Evolutionary conservation across 192 early-diverging fungal genomes (phyloP).

Genomic region (Paraglomus brasilianum): DNA sequence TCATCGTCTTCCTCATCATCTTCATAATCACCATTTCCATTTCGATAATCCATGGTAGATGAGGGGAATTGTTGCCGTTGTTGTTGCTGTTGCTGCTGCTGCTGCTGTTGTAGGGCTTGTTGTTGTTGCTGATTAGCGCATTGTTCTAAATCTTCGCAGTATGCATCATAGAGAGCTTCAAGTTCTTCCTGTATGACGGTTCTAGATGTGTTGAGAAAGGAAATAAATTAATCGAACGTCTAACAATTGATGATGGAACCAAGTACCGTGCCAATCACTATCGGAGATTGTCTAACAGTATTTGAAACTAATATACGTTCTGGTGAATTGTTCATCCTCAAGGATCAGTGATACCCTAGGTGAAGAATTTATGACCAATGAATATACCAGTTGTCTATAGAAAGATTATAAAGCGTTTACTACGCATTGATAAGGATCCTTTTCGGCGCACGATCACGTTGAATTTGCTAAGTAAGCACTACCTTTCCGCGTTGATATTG

Average conservation of each 20-base stretch:
- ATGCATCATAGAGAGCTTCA: conserved; percentile 83
- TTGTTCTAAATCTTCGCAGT: conserved; percentile 85
- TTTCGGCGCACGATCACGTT: too few species aligned
- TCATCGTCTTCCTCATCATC: conserved; percentile 50
- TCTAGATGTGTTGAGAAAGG: conserved; percentile 39
- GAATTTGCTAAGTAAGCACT: too few species aligned
- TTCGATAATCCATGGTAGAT: conserved; percentile 43
- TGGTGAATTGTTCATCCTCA: too few species aligned
- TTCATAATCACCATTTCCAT: conserved; percentile 41
- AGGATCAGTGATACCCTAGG: too few species aligned
- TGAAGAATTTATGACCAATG: too few species aligned
- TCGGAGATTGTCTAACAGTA: neutral
- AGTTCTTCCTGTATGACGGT: conserved; percentile 84
- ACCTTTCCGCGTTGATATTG: too few species aligned
- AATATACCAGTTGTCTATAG: too few species aligned
- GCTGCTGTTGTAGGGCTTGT: conserved; percentile 53
- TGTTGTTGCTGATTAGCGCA: conserved; percentile 71
- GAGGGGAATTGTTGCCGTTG: conserved; percentile 36
- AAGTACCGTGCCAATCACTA: neutral
- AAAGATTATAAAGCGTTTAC: too few species aligned
- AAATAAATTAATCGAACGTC: neutral
- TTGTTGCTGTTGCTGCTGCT: conserved; percentile 42
- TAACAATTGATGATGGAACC: neutral
- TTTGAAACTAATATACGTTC: neutral
- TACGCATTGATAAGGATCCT: too few species aligned